phyloP scores from a whole-genome alignment of 2,329 filamentous ascomycete species.

The Trichoderma atroviride region DNA sequence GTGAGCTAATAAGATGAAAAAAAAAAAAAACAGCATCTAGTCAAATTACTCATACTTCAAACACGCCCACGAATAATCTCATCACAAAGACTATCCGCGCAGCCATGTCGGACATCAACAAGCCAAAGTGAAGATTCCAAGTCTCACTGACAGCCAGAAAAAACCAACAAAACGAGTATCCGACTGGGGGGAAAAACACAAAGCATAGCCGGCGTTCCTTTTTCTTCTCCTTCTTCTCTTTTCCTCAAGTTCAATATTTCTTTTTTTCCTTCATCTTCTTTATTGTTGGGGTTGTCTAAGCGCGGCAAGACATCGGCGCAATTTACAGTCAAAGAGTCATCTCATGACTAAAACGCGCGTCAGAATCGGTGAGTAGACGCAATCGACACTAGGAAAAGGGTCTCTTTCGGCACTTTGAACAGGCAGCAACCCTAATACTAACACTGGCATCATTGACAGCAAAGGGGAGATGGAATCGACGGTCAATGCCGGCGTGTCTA shows the following conservation, averaged over 20 bases:
- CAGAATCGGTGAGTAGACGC: background rate
- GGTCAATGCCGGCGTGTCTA: background rate
- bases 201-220: background rate
- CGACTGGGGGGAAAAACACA: background rate
- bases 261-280: background rate
- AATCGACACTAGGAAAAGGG: background rate
- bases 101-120: slow-evolving; percentile 35
- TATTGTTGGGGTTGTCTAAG: background rate
- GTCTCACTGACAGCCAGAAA: background rate
- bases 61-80: slow-evolving; percentile 36
- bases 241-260: background rate
- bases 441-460: background rate
- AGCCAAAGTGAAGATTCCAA: slow-evolving; percentile 19
- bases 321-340: background rate
- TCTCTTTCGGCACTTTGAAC: background rate
- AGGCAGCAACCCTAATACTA: background rate
- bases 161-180: background rate
- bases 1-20: background rate
- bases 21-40: background rate
- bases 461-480: background rate
- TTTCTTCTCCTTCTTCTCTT: background rate
- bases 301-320: background rate
- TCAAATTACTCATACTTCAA: background rate
- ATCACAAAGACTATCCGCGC: slow-evolving; percentile 39
- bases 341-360: background rate